Evolutionary conservation across 805 yeast genomes (phyloP).

Genomic region (Barnettozyma botsteinii): DNA sequence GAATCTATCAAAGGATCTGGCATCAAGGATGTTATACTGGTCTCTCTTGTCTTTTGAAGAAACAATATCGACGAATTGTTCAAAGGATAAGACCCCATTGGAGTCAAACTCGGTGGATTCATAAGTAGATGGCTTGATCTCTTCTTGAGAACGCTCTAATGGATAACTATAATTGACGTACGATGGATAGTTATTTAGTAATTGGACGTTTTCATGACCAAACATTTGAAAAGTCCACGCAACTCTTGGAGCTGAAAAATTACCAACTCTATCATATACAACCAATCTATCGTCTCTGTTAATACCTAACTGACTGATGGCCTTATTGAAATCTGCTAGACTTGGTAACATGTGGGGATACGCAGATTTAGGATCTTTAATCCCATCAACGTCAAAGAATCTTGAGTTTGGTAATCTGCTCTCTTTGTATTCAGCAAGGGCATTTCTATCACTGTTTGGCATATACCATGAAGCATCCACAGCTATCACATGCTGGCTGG

Average conservation of each 20-base stretch:
- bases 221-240: conserved; percentile 84
- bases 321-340: conserved; percentile 44
- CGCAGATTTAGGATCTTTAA: conserved; percentile 51
- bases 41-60: conserved; percentile 37
- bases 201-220: conserved; percentile 64
- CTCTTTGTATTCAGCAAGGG: conserved; percentile 47
- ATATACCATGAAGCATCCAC: conserved; percentile 91
- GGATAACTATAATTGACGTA: conserved; percentile 45
- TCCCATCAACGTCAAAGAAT: conserved; percentile 71
- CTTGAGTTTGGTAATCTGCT: conserved; percentile 63
- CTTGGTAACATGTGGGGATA: conserved; percentile 93
- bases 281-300: conserved; percentile 53
- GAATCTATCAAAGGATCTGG: conserved; percentile 71
- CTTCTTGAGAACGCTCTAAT: conserved; percentile 30
- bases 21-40: conserved; percentile 64
- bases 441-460: conserved; percentile 66
- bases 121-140: conserved; percentile 27
- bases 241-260: conserved; percentile 84
- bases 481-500: conserved; percentile 39
- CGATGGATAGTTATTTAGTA: conserved; percentile 62
- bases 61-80: conserved; percentile 58
- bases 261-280: conserved; percentile 80
- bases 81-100: conserved; percentile 57
- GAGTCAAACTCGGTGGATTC: conserved; percentile 31
- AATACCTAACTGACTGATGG: conserved; percentile 53